These are phyloP conservation scores for Cornus controversa DNA, from an alignment of 148 eudicot genomes.

Conservation along the genomic window DNA sequence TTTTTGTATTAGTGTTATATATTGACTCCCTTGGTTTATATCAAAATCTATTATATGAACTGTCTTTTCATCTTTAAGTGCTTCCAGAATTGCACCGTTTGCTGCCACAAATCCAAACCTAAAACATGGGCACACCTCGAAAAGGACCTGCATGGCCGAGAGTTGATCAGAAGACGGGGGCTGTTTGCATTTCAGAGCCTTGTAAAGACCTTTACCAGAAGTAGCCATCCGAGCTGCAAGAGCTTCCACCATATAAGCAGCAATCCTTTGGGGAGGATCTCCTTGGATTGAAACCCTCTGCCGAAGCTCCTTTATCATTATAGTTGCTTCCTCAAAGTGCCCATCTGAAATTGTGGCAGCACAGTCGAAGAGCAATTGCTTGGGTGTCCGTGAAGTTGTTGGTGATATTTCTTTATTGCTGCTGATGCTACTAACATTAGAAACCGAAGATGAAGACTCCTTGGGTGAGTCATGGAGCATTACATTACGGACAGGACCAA, in stretches of 20 bases:
- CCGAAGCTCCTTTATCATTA: slow-evolving; percentile 66
- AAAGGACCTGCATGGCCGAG: slow-evolving; percentile 92
- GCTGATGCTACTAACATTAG: slow-evolving; percentile 54
- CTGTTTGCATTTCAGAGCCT: slow-evolving; percentile 83
- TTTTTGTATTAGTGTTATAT: slow-evolving; percentile 68
- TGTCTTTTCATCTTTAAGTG: slow-evolving; percentile 47
- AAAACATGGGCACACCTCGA: slow-evolving; percentile 93
- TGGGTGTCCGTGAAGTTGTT: slow-evolving; percentile 38
- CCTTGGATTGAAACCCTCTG: slow-evolving; percentile 84
- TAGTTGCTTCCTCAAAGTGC: slow-evolving; percentile 49
- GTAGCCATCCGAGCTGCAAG: slow-evolving; percentile 78
- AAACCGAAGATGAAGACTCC: slow-evolving; percentile 69
- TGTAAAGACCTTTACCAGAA: slow-evolving; percentile 79
- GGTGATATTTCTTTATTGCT: slow-evolving; percentile 42
- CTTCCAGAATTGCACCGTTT: slow-evolving; percentile 76
- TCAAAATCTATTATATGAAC: slow-evolving; percentile 87
- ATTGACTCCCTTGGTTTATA: slow-evolving; percentile 88
- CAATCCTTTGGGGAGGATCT: slow-evolving; percentile 81
- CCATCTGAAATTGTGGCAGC: slow-evolving; percentile 74
- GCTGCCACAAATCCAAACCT: slow-evolving; percentile 93
- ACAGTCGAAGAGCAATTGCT: slow-evolving; percentile 67
- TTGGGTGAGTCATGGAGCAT: slow-evolving; percentile 64
- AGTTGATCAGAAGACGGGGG: slow-evolving; percentile 74
- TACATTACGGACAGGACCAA: background rate
- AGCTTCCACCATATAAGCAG: slow-evolving; percentile 98